phyloP scores from a whole-genome alignment of 176 grass and related monocot species.

The Rhynchospora tenuis region DNA sequence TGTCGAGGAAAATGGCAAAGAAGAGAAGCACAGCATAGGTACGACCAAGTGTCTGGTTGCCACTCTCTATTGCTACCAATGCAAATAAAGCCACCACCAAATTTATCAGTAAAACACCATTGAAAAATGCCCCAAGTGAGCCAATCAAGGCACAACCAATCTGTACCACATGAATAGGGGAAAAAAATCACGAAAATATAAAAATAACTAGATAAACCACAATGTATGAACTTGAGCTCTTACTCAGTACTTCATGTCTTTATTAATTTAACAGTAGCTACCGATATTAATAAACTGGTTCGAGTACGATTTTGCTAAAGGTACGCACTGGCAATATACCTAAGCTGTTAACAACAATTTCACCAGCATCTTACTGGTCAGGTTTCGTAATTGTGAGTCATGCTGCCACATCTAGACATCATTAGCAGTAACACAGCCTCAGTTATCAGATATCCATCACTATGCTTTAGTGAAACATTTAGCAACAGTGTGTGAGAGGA shows the following conservation, averaged over 20 bases:
- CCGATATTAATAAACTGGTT: background rate
- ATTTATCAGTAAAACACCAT: slow-evolving; percentile 91
- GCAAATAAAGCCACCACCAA: slow-evolving; percentile 92
- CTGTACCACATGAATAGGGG: slow-evolving; percentile 17
- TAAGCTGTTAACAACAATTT: background rate
- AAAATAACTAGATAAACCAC: background rate
- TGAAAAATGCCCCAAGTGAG: slow-evolving; percentile 85
- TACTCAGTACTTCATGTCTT: background rate
- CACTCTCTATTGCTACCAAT: slow-evolving; percentile 85
- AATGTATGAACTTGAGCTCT: background rate
- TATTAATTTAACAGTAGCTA: background rate
- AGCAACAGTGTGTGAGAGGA: background rate
- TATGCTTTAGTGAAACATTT: background rate
- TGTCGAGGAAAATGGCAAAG: slow-evolving; percentile 68
- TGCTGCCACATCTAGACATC: background rate
- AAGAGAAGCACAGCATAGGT: slow-evolving; percentile 87
- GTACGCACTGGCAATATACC: background rate
- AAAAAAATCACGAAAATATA: background rate
- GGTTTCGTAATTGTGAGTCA: background rate
- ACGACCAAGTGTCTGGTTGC: slow-evolving; percentile 85
- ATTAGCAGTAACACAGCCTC: background rate
- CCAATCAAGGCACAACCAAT: slow-evolving; percentile 87
- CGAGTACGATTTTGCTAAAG: background rate
- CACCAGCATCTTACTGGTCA: background rate
- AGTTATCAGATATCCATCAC: background rate